These are phyloP conservation scores for Naganishia onofrii DNA, from an alignment of 768 basidiomycete species.

Conservation along the genomic window DNA sequence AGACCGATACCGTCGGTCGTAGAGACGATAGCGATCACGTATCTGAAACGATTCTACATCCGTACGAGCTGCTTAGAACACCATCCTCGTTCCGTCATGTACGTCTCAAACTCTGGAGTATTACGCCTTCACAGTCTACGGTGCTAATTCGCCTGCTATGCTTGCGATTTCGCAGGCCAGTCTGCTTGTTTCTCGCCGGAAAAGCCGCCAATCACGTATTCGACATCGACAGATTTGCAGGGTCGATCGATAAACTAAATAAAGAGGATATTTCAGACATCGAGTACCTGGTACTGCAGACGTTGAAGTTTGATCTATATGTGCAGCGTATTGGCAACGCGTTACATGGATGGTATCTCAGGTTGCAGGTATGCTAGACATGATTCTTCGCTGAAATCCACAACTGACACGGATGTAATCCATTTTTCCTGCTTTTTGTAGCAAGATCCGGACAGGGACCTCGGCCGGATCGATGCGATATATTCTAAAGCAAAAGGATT, in stretches of 20 bases:
- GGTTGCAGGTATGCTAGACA: constrained; percentile 43
- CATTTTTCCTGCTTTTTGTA: constrained; percentile 43
- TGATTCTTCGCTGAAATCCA: neutral
- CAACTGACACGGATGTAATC: neutral
- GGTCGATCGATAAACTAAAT: constrained; percentile 74
- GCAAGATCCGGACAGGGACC: constrained; percentile 61
- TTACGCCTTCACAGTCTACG: constrained; percentile 3
- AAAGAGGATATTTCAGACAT: constrained; percentile 84
- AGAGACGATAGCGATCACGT: constrained; percentile 84
- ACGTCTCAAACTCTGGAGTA: neutral
- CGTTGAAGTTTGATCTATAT: constrained; percentile 87
- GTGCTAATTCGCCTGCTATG: neutral
- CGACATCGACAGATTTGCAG: constrained; percentile 76
- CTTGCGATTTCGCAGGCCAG: constrained; percentile 64
- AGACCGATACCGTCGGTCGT: constrained; percentile 78
- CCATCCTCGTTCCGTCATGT: constrained; percentile 99
- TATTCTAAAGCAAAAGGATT: constrained; percentile 68
- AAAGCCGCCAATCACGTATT: constrained; percentile 97
- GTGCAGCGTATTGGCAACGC: constrained; percentile 54
- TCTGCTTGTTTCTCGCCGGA: constrained; percentile 87
- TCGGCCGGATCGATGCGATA: constrained; percentile 58
- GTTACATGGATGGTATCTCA: constrained; percentile 47
- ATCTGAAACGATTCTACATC: constrained; percentile 93
- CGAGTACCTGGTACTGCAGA: constrained; percentile 94
- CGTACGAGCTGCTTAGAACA: constrained; percentile 99